These are phyloP conservation scores for Monosporascus cannonballus DNA, from an alignment of 2,329 filamentous ascomycete genomes.

Conservation along the genomic window DNA sequence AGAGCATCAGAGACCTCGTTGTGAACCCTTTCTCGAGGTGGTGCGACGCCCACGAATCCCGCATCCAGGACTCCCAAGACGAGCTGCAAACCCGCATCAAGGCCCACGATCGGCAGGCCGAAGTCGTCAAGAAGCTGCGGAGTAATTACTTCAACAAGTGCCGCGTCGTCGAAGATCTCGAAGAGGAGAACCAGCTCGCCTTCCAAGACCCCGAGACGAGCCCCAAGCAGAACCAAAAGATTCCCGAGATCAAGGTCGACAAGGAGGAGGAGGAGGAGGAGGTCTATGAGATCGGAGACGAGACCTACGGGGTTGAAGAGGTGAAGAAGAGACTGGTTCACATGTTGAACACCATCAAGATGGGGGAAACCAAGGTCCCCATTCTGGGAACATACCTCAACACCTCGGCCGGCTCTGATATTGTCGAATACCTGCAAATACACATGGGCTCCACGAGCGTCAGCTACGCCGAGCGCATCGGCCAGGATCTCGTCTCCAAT, in stretches of 20 bases:
- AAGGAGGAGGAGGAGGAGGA: constrained; percentile 61
- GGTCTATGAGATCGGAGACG: constrained; percentile 83
- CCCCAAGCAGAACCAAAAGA: constrained; percentile 50
- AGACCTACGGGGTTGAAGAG: constrained; percentile 77
- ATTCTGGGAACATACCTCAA: constrained; percentile 94
- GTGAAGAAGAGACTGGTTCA: constrained; percentile 85
- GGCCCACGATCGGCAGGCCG: constrained; percentile 85
- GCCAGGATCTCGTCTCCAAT: constrained; percentile 81
- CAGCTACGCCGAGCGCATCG: constrained; percentile 88
- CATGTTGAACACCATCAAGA: constrained; percentile 79
- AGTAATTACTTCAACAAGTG: constrained; percentile 99
- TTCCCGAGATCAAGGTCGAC: constrained; percentile 84
- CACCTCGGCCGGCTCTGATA: constrained; percentile 84
- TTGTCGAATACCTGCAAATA: constrained; percentile 90
- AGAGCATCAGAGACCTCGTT: constrained; percentile 92
- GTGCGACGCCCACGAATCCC: constrained; percentile 90
- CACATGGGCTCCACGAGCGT: constrained; percentile 79
- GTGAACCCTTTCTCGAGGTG: constrained; percentile 90
- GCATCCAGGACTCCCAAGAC: constrained; percentile 90
- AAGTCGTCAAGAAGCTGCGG: constrained; percentile 84
- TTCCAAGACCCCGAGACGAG: constrained; percentile 82
- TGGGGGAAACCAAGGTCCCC: constrained; percentile 89
- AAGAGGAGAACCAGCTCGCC: constrained; percentile 97
- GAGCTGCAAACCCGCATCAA: constrained; percentile 89
- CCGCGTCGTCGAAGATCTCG: constrained; percentile 87